Base-by-base conservation (phyloP, 2,329 filamentous ascomycete species). In the Mycocentrospora acerina region DNA sequence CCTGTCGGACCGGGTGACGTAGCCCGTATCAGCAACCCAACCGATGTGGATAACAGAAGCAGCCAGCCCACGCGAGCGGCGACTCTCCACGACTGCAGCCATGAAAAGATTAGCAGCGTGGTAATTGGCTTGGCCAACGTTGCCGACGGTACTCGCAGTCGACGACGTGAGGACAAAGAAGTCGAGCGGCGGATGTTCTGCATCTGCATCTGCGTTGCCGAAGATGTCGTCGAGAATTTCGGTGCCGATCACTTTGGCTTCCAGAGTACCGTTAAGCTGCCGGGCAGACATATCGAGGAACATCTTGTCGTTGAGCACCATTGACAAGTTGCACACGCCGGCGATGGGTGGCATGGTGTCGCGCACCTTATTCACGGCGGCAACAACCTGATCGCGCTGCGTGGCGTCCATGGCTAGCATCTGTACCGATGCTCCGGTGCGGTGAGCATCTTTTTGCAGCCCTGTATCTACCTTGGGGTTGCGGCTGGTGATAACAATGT, bases 21-120 rank as follows among this genome's bases (percentile, higher is more conserved):
- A 73, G 0, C 75, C 75, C 3, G 68, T 47, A 4, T 70, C 75
- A 2, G 68, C 42, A 2, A 76, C 51, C 11, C 51, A 36, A 3
- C 68, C 64, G 12, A 74, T 61, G 34, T 69, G 46, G 19, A 75
- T 55, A 2, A 60, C 54, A 2, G 65, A 67, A 2, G 45, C 72
- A 4, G 62, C 59, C 0, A 71, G 46, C 0, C 71, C 71, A 3
- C 66, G 59, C 1, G 48, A 48, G 0, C 65, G 44, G 4, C 74
- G 53, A 17, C 70, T 58, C 2, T 42, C 34, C 0, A 66, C 68
- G 1, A 77, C 46, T 2, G 45, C 44, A n/a, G 44, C 48, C 64
- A 76, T 69, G 58, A 64, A 77, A 3, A 48, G 46, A 29, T 54
- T 53, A 1, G 46, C 48, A 3, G 40, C 44, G 7, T 24, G 16